Base-by-base conservation (phyloP, 2,329 filamentous ascomycete genomes). In the Taxawa tesnikishii region DNA sequence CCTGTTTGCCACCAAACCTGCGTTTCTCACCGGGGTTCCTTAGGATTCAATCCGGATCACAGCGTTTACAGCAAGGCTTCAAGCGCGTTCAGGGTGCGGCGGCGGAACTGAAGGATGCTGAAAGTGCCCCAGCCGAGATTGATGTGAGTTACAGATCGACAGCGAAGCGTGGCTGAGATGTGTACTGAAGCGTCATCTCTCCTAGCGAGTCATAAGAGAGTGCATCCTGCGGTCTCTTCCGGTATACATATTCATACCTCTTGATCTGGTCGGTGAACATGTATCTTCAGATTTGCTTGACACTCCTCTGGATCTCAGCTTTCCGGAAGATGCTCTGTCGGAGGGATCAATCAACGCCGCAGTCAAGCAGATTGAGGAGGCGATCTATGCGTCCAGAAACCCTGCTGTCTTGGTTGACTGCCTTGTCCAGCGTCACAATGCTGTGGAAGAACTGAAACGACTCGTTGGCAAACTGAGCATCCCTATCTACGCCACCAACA, bases 161-260 rank as follows among this genome's bases (percentile, higher is more conserved):
- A 8, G 19, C 19, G 8, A 23, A n/a, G 8, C 14, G 7, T 3
- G 5, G 17, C 29, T 31, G 16, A 14, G 11, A 8, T 26, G n/a
- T 12, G 15, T 25, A 13, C 11, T 17, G 4, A 19, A 23, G 12
- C 11, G 23, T 33, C 39, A 28, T 36, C 19, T 18, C 5, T 15
- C 6, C 6, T 24, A 48, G 46, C 44, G 58, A 3, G 58, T 60
- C 11, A 49, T 63, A 25, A 39, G 58, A 29, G 58, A 62, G 41
- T 59, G 56, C 42, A 55, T 61, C 33, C 36, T 63, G 26, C 48
- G 59, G 37, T 58, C 51, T 10, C 45, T 49, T 2, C 60, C 60
- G 3, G 60, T 63, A 1, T 63, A 62, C 38, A 58, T 63, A 29
- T 62, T 61, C 41, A 29, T 64, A 2, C 60, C 60, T 0, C 45